Percentiles rank a stretch among this genome's conserved stretches.
Conservation (phyloP, 2,329 filamentous ascomycete species). For the Colletotrichum salicis region DNA sequence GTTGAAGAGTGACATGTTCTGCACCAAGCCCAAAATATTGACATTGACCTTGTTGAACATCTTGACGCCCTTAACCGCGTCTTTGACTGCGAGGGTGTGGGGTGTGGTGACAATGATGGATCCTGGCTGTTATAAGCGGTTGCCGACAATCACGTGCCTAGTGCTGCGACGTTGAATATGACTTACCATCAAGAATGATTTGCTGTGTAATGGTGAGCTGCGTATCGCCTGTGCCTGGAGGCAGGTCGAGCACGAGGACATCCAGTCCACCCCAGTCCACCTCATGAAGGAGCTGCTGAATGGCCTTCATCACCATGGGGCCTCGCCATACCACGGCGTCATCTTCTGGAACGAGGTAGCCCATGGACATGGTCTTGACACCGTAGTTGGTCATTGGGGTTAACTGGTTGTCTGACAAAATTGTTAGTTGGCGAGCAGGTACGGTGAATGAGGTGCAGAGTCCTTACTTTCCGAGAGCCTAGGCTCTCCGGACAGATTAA, state of each 20-base stretch:
- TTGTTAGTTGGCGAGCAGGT: not conserved
- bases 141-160: not conserved
- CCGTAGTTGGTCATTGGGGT: conserved; percentile 93
- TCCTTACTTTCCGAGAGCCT: conserved; percentile 75
- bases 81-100: conserved; percentile 90
- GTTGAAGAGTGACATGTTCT: conserved; percentile 89
- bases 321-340: conserved; percentile 95
- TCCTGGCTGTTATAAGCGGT: conserved; percentile 54
- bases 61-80: conserved; percentile 89
- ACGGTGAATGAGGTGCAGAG: not conserved
- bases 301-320: conserved; percentile 96
- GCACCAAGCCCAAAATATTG: conserved; percentile 85
- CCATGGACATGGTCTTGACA: conserved; percentile 98
- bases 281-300: conserved; percentile 94
- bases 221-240: conserved; percentile 94
- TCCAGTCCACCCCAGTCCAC: conserved; percentile 94
- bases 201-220: conserved; percentile 98
- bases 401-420: conserved; percentile 75
- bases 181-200: conserved; percentile 81
- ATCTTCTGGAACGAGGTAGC: conserved; percentile 83
- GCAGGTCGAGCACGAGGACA: conserved; percentile 88
- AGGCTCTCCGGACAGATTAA: conserved; percentile 84
- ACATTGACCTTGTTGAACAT: conserved; percentile 91
- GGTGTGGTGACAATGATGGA: conserved; percentile 92
- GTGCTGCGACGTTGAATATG: not conserved